These are phyloP conservation scores for Chaetomium globosum DNA, from an alignment of 2,329 filamentous ascomycete genomes.

Conservation along the genomic window DNA sequence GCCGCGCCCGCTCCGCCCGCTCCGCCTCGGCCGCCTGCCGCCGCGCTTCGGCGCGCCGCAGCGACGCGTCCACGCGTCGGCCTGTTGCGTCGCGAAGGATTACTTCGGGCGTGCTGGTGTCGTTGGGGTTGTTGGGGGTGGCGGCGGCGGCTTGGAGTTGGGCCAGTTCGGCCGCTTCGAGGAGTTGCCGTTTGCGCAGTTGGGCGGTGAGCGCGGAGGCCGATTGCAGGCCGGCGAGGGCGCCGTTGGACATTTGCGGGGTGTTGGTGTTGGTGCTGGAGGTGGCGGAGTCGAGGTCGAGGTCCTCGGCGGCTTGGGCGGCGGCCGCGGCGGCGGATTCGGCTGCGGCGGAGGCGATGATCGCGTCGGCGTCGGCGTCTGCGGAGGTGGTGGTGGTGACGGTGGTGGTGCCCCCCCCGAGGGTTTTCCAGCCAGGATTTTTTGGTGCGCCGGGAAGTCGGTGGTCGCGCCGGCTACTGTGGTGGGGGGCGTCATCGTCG, in stretches of 20 bases:
- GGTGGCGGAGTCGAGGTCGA: conserved; percentile 5
- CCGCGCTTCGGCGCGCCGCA: conserved; percentile 87
- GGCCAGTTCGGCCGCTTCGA: conserved; percentile 43
- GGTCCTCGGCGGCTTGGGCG: conserved; percentile 49
- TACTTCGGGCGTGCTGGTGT: conserved; percentile 53
- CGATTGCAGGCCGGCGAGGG: conserved; percentile 82
- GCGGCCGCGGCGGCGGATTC: conserved; percentile 60
- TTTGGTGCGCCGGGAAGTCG: conserved; percentile 73
- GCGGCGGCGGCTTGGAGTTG: conserved; percentile 13
- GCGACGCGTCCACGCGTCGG: conserved; percentile 86
- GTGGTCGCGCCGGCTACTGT: conserved; percentile 56
- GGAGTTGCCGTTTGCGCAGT: conserved; percentile 57
- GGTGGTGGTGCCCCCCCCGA: conserved; percentile 53
- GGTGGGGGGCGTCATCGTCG: conserved; percentile 55
- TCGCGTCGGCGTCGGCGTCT: conserved; percentile 70
- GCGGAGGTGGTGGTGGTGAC: conserved; percentile 42
- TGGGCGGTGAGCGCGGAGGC: conserved; percentile 75
- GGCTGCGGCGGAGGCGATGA: conserved; percentile 71
- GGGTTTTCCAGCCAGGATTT: conserved; percentile 78
- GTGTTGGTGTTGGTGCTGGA: conserved; percentile 10
- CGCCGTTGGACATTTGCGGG: conserved; percentile 79
- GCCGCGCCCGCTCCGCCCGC: conserved; percentile 66
- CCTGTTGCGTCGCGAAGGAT: conserved; percentile 95
- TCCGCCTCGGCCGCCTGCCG: conserved; percentile 66
- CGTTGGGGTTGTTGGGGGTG: conserved; percentile 24